These are phyloP conservation scores for Sequoiadendron giganteum DNA, from an alignment of 75 land plant species.

Conservation along the genomic window DNA sequence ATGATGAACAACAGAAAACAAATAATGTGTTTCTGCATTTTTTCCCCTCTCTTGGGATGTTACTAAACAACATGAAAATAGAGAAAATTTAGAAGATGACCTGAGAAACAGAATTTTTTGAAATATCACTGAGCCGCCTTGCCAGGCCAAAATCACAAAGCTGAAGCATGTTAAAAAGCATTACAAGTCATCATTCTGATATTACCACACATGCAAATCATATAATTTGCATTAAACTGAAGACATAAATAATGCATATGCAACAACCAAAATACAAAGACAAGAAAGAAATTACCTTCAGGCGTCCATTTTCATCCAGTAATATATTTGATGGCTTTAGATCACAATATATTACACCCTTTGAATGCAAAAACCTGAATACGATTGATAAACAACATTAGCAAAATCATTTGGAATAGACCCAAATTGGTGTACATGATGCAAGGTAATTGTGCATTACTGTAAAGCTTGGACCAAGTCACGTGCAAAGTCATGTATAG, in stretches of 20 bases:
- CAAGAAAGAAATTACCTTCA: constrained; percentile 55
- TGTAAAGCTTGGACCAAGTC: constrained; percentile 90
- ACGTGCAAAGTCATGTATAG: constrained; percentile 82
- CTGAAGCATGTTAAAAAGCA: constrained; percentile 40
- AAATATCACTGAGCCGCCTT: constrained; percentile 80
- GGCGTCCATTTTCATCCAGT: constrained; percentile 97
- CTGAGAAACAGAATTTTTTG: constrained; percentile 70
- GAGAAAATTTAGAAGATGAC: constrained; percentile 23
- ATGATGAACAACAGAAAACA: background rate
- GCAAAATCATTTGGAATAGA: background rate
- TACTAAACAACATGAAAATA: background rate
- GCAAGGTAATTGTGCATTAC: constrained; percentile 39
- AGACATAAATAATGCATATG: background rate
- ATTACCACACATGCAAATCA: background rate
- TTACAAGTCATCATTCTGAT: background rate
- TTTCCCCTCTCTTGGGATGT: background rate
- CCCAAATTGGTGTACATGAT: background rate
- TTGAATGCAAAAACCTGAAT: constrained; percentile 90
- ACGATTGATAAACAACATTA: background rate
- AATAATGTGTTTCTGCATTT: background rate
- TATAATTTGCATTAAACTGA: background rate
- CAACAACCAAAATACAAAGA: background rate
- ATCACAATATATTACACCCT: constrained; percentile 96
- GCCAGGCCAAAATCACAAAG: constrained; percentile 98
- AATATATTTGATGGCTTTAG: constrained; percentile 95